Evolutionary conservation across 2,329 filamentous ascomycete species (phyloP).

Genomic region (Fusarium nematophilum): DNA sequence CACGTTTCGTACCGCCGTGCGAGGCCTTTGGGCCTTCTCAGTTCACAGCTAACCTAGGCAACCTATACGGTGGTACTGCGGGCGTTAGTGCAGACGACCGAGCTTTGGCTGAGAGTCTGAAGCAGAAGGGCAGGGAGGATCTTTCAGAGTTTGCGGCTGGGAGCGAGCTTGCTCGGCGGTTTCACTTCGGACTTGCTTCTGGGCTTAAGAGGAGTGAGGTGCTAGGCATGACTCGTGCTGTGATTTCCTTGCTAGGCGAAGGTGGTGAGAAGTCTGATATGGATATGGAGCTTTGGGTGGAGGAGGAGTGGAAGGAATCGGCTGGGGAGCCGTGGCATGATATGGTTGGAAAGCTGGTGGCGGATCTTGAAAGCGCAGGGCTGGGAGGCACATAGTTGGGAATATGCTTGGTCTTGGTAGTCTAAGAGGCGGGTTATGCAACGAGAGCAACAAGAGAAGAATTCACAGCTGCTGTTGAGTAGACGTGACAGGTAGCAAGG

Average conservation of each 20-base stretch:
- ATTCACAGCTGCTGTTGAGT: no score
- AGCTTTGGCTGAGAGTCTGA: background rate
- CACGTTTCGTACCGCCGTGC: slow-evolving; percentile 13
- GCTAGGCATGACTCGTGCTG: background rate
- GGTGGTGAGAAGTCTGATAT: background rate
- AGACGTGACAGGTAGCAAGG: no score
- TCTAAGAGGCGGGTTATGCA: no score
- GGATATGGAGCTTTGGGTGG: slow-evolving; percentile 3
- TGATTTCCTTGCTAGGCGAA: slow-evolving; percentile 1
- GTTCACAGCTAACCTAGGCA: slow-evolving; percentile 8
- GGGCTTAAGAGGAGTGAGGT: background rate
- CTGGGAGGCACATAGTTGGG: no score
- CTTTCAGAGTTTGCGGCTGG: background rate
- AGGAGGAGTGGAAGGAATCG: slow-evolving; percentile 54
- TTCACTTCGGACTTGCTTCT: slow-evolving; percentile 6
- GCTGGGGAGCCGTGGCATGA: no score
- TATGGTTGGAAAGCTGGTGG: no score
- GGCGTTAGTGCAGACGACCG: background rate
- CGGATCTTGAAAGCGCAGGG: no score
- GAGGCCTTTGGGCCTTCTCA: slow-evolving; percentile 13
- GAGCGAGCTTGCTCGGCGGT: slow-evolving; percentile 1
- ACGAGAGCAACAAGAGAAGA: no score
- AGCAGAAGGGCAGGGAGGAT: background rate
- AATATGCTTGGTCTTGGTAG: no score
- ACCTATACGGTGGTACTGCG: slow-evolving; percentile 1